These are phyloP conservation scores for Aspergillus persii DNA, from an alignment of 2,329 filamentous ascomycete species.

Conservation along the genomic window DNA sequence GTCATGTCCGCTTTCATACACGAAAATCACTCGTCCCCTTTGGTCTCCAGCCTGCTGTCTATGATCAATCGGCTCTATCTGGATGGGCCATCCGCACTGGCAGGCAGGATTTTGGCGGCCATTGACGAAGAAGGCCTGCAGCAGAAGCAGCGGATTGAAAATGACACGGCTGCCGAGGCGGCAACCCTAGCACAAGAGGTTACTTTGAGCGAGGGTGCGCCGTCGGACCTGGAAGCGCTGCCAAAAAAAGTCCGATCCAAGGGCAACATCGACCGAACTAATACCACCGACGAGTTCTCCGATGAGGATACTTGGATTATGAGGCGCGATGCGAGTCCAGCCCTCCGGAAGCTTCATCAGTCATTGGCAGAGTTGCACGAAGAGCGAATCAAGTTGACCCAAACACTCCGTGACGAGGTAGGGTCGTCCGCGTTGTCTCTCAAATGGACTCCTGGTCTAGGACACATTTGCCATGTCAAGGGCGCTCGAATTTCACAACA, in stretches of 20 bases:
- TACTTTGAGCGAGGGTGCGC: slow-evolving; percentile 62
- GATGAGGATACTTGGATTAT: slow-evolving; percentile 61
- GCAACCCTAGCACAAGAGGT: slow-evolving; percentile 72
- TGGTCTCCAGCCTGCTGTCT: slow-evolving; percentile 26
- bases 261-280: slow-evolving; percentile 23
- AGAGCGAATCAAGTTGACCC: slow-evolving; percentile 61
- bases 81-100: slow-evolving; percentile 64
- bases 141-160: slow-evolving; percentile 73
- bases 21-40: slow-evolving; percentile 21
- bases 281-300: slow-evolving; percentile 34
- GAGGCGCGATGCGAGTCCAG: slow-evolving; percentile 63
- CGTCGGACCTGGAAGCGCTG: slow-evolving; percentile 54
- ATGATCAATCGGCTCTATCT: slow-evolving; percentile 47
- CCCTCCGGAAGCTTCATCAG: slow-evolving; percentile 65
- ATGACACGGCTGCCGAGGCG: slow-evolving; percentile 68
- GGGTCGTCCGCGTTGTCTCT: slow-evolving; percentile 67
- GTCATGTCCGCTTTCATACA: slow-evolving; percentile 29
- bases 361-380: slow-evolving; percentile 60
- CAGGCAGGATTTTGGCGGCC: slow-evolving; percentile 67
- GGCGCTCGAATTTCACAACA: slow-evolving; percentile 64
- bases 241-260: slow-evolving; percentile 49
- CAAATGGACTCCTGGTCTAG: slow-evolving; percentile 81
- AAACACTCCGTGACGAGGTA: slow-evolving; percentile 61
- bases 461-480: slow-evolving; percentile 87
- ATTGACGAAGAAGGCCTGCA: slow-evolving; percentile 93